Base-by-base conservation (phyloP, 805 yeast genomes). In the Wickerhamiella nectarea region DNA sequence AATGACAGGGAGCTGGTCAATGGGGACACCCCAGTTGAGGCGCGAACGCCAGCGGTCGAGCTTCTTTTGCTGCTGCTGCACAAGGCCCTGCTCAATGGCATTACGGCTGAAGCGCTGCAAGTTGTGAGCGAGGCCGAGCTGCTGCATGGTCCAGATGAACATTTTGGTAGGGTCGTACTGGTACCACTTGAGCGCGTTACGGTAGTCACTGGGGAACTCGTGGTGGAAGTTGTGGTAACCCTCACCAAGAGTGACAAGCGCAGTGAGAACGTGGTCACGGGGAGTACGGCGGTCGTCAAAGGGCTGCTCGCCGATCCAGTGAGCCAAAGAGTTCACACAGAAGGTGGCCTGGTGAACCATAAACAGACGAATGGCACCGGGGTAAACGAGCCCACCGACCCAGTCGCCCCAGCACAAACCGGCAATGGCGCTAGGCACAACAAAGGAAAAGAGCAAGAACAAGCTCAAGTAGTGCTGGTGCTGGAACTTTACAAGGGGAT, bases 191-290 rank as follows among this genome's bases (percentile, higher is more conserved):
- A 74, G 65, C 5, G 86, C 83, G 51, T 77, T 77, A 48, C 95
- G 70, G 64, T 80, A 86, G 62, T 87, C 96, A 50, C 80, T 77
- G 5, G 95, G 94, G 62, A 87, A 87, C 64, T 85, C 95, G 65
- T 89, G 95, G 65, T 87, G 97, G 66, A 81, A 89, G 64, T 86
- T 87, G 61, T 85, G 93, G 62, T 76, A 76, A 4, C 94, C 89
- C 63, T 87, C 95, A 10, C 97, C 97, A 56, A 80, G 76, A 0
- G 95, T 80, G 12, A 83, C 67, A 12, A 75, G 56, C 18, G 77
- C 76, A 20, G 77, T 71, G 38, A 74, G 59, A 14, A 77, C 75
- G 56, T 70, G 85, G 67, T 75, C 82, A 57, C 72, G 71, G 53
- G 76, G 89, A 46, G 93, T 74, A 54, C 80, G 80, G 37, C 75